These are phyloP conservation scores for Coriaria nepalensis DNA, from an alignment of 306 rosid species.

Conservation along the genomic window DNA sequence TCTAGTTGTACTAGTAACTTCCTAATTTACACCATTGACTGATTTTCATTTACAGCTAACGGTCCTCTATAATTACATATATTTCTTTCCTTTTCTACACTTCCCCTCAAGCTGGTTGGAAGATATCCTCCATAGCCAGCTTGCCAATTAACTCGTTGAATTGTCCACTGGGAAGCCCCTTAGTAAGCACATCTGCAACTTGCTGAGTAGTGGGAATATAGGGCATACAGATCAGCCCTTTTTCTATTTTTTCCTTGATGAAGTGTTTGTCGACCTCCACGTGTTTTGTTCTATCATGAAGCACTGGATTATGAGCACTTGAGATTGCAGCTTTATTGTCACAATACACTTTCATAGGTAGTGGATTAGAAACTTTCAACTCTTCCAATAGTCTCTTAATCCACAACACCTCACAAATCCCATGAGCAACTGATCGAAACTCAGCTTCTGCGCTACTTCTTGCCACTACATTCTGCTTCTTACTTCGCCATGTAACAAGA, in stretches of 20 bases:
- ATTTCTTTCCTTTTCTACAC: background rate
- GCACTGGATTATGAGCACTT: background rate
- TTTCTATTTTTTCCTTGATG: background rate
- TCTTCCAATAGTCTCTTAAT: background rate
- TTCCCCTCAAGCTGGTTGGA: background rate
- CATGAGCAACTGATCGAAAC: background rate
- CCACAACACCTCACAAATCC: background rate
- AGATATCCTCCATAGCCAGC: background rate
- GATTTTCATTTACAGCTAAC: too few species aligned
- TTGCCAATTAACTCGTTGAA: background rate
- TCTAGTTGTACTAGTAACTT: too few species aligned
- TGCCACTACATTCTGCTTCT: background rate
- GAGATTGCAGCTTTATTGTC: background rate
- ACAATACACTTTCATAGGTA: conserved; percentile 1
- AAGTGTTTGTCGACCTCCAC: background rate
- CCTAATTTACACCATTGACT: too few species aligned
- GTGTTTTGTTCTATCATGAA: background rate
- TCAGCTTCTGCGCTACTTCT: background rate
- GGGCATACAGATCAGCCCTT: background rate
- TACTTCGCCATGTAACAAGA: background rate
- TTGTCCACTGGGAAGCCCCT: background rate
- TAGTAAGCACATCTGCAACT: background rate
- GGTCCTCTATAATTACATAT: too few species aligned
- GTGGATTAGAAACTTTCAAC: background rate
- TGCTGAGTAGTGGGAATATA: background rate